Evolutionary conservation across 2,329 filamentous ascomycete genomes (phyloP).

Genomic region (Sarocladium strictum): DNA sequence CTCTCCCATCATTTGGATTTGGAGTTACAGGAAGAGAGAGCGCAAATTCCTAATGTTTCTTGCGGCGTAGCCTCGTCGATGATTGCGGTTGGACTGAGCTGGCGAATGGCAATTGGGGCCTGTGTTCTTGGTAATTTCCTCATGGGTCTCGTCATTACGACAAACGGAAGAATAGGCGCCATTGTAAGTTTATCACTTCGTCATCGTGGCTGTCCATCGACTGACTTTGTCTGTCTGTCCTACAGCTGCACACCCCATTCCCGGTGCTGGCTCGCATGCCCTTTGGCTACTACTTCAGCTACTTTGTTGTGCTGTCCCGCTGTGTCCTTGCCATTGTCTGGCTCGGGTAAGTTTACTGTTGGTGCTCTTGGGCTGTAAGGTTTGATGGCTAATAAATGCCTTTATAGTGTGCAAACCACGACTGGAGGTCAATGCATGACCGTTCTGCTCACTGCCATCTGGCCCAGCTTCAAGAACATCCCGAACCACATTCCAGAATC

Average conservation of each 20-base stretch:
- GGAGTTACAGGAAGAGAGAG: conserved; percentile 1
- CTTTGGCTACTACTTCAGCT: conserved; percentile 31
- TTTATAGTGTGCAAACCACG: conserved; percentile 2
- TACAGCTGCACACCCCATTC: conserved; percentile 27
- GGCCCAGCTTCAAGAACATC: conserved; percentile 51
- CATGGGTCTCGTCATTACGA: conserved; percentile 2
- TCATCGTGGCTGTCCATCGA: conserved; percentile 4
- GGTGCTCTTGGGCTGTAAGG: not conserved
- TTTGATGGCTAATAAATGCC: conserved; percentile 4
- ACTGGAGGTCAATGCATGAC: conserved; percentile 4
- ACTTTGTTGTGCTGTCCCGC: conserved; percentile 19
- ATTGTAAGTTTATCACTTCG: conserved; percentile 2
- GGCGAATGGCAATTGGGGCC: conserved; percentile 1
- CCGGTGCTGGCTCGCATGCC: conserved; percentile 27
- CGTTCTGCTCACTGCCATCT: conserved; percentile 28
- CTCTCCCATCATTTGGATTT: conserved; percentile 7
- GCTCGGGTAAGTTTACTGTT: conserved; percentile 3
- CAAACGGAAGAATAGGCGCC: conserved; percentile 1
- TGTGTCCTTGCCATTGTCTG: not conserved
- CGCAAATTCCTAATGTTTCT: conserved; percentile 4
- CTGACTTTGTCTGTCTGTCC: not conserved
- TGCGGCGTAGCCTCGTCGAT: conserved; percentile 2
- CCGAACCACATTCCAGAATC: too few relatives aligned
- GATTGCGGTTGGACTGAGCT: conserved; percentile 3
- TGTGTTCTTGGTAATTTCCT: conserved; percentile 1